Evolutionary conservation across 768 basidiomycete species (phyloP), one percentile per base, ranked within the genome.

Genomic region (Rhizopogon vulgaris): DNA sequence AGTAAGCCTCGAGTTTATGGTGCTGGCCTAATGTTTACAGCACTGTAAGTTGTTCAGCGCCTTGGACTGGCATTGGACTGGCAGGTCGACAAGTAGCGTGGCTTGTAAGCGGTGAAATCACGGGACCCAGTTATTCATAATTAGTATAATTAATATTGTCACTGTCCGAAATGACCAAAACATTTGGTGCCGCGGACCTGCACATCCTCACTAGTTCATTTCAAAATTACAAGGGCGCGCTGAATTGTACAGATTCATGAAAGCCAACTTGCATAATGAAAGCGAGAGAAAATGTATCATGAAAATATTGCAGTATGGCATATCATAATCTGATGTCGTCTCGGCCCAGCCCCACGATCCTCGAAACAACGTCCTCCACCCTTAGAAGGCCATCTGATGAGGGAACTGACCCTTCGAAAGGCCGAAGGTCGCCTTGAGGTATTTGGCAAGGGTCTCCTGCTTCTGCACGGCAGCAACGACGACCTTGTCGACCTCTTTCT

Each of bases 351-450:
- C 38, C 36, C 54, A 61, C 39, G 42, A 58, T 61, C 54, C 51
- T 51, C 55, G 49, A 49, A 57, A 34, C 49, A 56, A 38, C 41
- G 56, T 40, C 49, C 49, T 48, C 53, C 52, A 48, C 56, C 59
- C 58, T 78, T 76, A 98, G 80, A 96, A 98, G 57, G 80, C 80
- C 75, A 99, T 70, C 74, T 90, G 83, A 77, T 99, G 96, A 68
- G 96, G 91, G 78, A 80, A 92, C 76, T 98, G 93, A 56, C 94
- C 93, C 81, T 94, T 96, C 61, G 91, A 92, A 56, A 99, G 80
- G 67, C 92, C 93, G 79, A 89, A 99, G 66, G 79, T 84, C 51
- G 94, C 82, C 69, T 85, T 87, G 63, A 99, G 81, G 76, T 99
- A 99, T 74, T 94, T 94, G 68, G 76, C 78, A 59, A 98, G 79